Conservation (phyloP, 2,329 filamentous ascomycete genomes). For the Stachybotrys elegans region DNA sequence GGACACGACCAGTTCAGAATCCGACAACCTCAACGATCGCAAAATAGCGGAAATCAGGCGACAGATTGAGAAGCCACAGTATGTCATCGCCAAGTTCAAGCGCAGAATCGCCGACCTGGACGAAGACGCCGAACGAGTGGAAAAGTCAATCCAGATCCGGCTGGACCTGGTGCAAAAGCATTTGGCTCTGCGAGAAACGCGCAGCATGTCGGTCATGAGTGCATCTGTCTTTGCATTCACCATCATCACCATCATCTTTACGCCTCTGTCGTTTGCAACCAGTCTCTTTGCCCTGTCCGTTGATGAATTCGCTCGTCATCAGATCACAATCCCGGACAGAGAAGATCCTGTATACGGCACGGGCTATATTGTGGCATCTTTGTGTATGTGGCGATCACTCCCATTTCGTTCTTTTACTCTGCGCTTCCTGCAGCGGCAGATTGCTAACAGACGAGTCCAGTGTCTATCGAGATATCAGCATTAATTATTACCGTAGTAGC, state of each 20-base stretch:
- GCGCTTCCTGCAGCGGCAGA: no score
- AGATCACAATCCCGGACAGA: not conserved
- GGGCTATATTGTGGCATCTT: no score
- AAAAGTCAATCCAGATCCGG: not conserved
- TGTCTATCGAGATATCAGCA: no score
- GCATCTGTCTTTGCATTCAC: not conserved
- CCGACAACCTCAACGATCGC: not conserved
- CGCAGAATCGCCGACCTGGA: not conserved
- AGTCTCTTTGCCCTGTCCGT: constrained; percentile 3
- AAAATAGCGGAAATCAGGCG: not conserved
- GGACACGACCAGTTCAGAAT: not conserved
- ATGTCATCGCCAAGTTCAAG: not conserved
- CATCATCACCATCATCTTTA: constrained; percentile 3
- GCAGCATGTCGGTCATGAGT: not conserved
- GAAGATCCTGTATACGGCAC: no score
- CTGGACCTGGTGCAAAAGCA: constrained; percentile 4
- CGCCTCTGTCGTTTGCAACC: not conserved
- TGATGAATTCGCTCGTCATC: not conserved
- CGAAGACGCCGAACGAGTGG: constrained; percentile 3
- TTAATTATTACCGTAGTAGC: no score
- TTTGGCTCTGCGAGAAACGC: not conserved
- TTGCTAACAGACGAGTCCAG: no score
- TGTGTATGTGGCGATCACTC: no score
- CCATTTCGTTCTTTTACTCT: no score
- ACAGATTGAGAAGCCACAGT: not conserved